phyloP scores from a whole-genome alignment of 2,329 filamentous ascomycete species.

The Trichoderma hamatum region DNA sequence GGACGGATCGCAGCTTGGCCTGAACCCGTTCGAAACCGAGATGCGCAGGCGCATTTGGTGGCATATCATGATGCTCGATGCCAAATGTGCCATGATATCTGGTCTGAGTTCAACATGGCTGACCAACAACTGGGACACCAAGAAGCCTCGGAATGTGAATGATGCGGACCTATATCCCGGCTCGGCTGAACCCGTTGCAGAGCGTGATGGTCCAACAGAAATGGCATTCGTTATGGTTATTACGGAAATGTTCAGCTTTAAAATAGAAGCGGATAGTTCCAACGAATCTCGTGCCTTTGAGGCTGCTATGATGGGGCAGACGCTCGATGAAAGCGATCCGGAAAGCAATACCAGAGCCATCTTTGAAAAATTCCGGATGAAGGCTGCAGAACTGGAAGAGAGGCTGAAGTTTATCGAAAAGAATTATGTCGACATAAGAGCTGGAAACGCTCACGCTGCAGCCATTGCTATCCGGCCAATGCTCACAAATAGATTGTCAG shows the following conservation, averaged over 20 bases:
- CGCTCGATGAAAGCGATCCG: conserved; percentile 37
- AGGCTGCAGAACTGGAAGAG: conserved; percentile 48
- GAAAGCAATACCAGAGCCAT: conserved; percentile 23
- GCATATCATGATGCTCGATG: conserved; percentile 63
- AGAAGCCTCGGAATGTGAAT: conserved; percentile 59
- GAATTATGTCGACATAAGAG: conserved; percentile 54
- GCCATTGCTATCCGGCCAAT: conserved; percentile 52
- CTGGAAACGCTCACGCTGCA: conserved; percentile 56
- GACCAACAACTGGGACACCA: conserved; percentile 59
- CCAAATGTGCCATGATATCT: conserved; percentile 59
- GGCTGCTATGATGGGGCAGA: conserved; percentile 51
- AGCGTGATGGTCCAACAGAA: conserved; percentile 61
- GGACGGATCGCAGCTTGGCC: conserved; percentile 59
- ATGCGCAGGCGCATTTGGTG: conserved; percentile 71
- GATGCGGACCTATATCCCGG: conserved; percentile 60
- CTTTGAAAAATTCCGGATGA: conserved; percentile 47
- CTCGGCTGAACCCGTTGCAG: conserved; percentile 53
- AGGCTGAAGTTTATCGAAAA: conserved; percentile 51
- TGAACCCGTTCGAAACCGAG: conserved; percentile 66
- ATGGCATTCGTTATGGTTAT: conserved; percentile 61
- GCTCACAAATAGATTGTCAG: conserved; percentile 53
- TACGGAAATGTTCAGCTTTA: conserved; percentile 54
- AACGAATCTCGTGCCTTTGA: conserved; percentile 53
- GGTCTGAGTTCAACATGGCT: conserved; percentile 58
- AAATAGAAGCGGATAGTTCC: conserved; percentile 48